These are phyloP conservation scores for Sporobolomyces roseus DNA, from an alignment of 768 basidiomycete species.

Conservation along the genomic window DNA sequence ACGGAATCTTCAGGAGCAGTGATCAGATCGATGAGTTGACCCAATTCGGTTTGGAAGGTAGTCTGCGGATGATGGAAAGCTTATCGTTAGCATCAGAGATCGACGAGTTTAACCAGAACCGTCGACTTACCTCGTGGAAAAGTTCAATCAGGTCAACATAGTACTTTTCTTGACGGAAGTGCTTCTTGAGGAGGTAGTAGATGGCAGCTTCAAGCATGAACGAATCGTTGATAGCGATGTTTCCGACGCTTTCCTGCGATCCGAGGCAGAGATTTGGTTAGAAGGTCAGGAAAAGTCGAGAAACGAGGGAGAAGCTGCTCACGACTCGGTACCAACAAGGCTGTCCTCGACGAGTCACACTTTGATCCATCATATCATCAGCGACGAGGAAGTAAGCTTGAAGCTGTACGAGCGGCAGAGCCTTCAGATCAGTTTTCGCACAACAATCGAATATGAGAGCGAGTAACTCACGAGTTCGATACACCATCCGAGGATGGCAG, in stretches of 20 bases:
- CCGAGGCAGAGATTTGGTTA: background rate
- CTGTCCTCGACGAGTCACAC: slow-evolving; percentile 87
- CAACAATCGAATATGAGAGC: background rate
- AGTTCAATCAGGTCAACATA: slow-evolving; percentile 87
- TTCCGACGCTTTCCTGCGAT: slow-evolving; percentile 56
- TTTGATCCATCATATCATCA: slow-evolving; percentile 96
- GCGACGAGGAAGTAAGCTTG: slow-evolving; percentile 97
- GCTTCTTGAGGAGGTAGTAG: slow-evolving; percentile 78
- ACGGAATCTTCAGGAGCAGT: slow-evolving; percentile 88
- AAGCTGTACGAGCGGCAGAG: slow-evolving; percentile 58
- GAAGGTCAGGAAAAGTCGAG: no score
- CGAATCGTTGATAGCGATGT: slow-evolving; percentile 90
- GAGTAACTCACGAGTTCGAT: slow-evolving; percentile 76
- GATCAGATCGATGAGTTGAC: slow-evolving; percentile 91
- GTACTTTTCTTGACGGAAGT: slow-evolving; percentile 74
- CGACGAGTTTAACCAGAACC: no score
- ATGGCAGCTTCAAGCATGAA: slow-evolving; percentile 96
- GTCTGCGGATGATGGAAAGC: slow-evolving; percentile 50
- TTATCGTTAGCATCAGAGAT: no score
- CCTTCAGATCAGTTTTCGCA: no score
- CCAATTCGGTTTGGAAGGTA: slow-evolving; percentile 88
- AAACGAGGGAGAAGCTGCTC: slow-evolving; percentile 20
- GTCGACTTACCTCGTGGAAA: slow-evolving; percentile 68
- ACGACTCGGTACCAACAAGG: slow-evolving; percentile 84
- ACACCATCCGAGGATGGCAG: slow-evolving; percentile 89